Percentiles rank a stretch among this genome's conserved stretches.
phyloP scores from a whole-genome alignment of 1,284 basidiomycete genomes.

The Volvariella surrecta region DNA sequence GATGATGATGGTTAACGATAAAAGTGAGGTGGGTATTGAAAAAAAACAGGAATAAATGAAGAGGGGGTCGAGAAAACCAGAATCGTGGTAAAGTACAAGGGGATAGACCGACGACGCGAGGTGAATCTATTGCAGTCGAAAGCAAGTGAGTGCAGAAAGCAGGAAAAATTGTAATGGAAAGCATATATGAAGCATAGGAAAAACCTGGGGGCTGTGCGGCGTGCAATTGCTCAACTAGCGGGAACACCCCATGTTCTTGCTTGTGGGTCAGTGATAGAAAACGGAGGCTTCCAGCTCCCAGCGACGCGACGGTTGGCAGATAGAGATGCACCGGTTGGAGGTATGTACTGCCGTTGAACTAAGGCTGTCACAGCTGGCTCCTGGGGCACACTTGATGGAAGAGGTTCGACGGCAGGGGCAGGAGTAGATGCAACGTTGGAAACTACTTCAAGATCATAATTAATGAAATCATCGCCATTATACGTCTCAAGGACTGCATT shows the following conservation, averaged over 20 bases:
- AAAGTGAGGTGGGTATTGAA: too few relatives aligned
- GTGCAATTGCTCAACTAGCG: constrained; percentile 14
- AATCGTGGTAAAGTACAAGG: too few relatives aligned
- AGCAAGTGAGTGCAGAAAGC: constrained; percentile 1
- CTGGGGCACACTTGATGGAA: neutral
- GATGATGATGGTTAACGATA: too few relatives aligned
- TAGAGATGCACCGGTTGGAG: constrained; percentile 43
- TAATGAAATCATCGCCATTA: constrained; percentile 18
- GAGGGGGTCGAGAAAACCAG: too few relatives aligned
- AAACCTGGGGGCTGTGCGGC: neutral
- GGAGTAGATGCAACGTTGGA: constrained; percentile 4
- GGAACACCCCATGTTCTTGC: constrained; percentile 18
- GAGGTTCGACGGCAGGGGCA: neutral
- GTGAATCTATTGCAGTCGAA: neutral
- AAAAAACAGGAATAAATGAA: too few relatives aligned
- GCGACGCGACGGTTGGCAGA: constrained; percentile 43
- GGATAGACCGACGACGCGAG: neutral
- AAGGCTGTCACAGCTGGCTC: constrained; percentile 1
- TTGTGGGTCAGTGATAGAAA: constrained; percentile 13
- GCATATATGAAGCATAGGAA: constrained; percentile 12
- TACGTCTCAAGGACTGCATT: constrained; percentile 7
- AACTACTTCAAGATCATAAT: constrained; percentile 12
- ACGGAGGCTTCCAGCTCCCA: constrained; percentile 38
- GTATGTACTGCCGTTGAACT: constrained; percentile 28
- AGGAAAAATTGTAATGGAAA: constrained; percentile 13